Evolutionary conservation across 2,329 filamentous ascomycete genomes (phyloP), one percentile per base, ranked within the genome.

Genomic region (Colletotrichum karsti): DNA sequence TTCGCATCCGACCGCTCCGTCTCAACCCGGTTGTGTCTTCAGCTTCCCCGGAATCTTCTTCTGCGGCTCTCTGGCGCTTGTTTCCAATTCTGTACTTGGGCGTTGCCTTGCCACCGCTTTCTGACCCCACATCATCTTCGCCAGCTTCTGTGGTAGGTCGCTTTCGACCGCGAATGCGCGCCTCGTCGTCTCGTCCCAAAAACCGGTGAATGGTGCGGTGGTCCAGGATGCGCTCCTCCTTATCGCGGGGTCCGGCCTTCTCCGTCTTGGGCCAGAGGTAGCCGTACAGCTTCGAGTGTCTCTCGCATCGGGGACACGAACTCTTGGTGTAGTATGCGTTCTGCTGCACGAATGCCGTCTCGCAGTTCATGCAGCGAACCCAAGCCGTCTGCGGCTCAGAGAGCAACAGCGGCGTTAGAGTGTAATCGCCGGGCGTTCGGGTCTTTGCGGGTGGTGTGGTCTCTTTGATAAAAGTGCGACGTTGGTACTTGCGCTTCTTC

Each of bases 181-280:
- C 83, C 77, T 95, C 93, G 62, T 94, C 91, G 3, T 91, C 87
- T 0, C 89, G 84, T 24, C 90, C 87, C 6, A 98, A 81, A 74
- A 97, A 98, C 0, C 95, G 91, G 78, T 98, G 93, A 4, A 98
- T 87, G 0, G 87, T 91, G n/a, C 95, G 87, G 76, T 98, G 95
- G 76, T 98, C 95, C 67, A 96, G 85, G 1, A 97, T 83, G 9
- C 90, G 81, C 76, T 91, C 87, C 72, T 92, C 90, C 64, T 88
- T 90, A 76, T 98, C 96, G 20, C 87, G 79, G 15, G 89, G 89
- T 1, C 93, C 93, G 26, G 92, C 90, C 69, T 87, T 92, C 67
- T 97, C 92, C 0, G 96, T 98, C 83, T 99, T 98, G 6, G 96
- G 96, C 96, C 96, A 99, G 64, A 92, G 86, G 76, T 93, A 98